Conservation (phyloP, 2,329 filamentous ascomycete genomes). For the Blumeria hordei region DNA sequence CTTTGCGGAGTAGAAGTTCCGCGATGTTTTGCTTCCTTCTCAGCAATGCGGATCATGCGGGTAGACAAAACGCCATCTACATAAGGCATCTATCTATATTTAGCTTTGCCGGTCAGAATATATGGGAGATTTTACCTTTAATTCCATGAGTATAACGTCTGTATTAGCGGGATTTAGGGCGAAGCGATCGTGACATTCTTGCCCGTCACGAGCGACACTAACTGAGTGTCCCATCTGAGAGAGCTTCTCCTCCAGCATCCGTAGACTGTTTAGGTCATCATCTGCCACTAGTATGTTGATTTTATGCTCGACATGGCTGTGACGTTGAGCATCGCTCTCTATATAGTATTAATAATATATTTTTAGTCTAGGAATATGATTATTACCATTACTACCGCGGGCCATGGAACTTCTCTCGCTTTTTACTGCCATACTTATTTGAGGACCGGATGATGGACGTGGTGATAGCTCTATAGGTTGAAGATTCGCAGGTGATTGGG, state of each 20-base stretch:
- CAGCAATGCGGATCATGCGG: slow-evolving; percentile 9
- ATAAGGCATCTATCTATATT: slow-evolving; percentile 7
- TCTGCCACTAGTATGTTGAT: slow-evolving; percentile 44
- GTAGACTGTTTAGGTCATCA: slow-evolving; percentile 62
- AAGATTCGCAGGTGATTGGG: background rate
- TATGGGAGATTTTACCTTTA: slow-evolving; percentile 5
- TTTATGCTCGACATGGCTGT: background rate
- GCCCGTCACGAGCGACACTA: slow-evolving; percentile 48
- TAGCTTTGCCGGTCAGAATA: background rate
- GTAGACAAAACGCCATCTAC: slow-evolving; percentile 8
- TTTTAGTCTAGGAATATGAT: background rate
- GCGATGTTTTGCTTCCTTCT: slow-evolving; percentile 4
- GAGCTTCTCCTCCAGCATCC: slow-evolving; percentile 51
- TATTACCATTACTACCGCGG: background rate
- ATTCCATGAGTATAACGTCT: slow-evolving; percentile 11
- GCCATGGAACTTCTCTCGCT: background rate
- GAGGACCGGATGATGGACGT: background rate
- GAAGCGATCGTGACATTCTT: slow-evolving; percentile 51
- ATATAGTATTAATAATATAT: background rate
- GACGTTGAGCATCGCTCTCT: background rate
- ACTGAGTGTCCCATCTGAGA: slow-evolving; percentile 47
- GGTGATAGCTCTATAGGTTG: background rate
- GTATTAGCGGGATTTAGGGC: slow-evolving; percentile 23
- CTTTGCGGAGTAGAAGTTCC: background rate
- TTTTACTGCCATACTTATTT: background rate